These are phyloP conservation scores for Poterioochromonas sp. DNA, from an alignment of 352 stramenopile species.

Conservation along the genomic window DNA sequence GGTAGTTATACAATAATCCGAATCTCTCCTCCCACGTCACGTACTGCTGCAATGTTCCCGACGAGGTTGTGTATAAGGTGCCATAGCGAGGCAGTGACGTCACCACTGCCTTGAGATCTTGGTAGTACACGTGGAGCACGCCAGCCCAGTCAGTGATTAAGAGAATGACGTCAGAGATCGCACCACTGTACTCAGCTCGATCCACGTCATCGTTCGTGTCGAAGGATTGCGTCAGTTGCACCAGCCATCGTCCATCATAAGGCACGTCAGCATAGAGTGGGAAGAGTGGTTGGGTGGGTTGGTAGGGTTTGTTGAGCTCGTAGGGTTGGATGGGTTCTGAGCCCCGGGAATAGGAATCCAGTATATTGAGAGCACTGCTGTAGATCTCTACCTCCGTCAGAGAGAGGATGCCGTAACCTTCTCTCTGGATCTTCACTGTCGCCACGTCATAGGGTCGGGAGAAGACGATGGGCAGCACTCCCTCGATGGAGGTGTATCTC, in stretches of 20 bases:
- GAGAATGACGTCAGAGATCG: not conserved
- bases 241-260: not conserved
- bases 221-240: not conserved
- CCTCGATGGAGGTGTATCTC: not conserved
- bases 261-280: not conserved
- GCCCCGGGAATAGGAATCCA: not conserved
- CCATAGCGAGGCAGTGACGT: slow-evolving; percentile 1
- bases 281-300: not conserved
- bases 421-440: not conserved
- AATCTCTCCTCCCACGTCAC: not conserved
- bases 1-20: not conserved
- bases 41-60: not conserved
- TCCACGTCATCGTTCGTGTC: not conserved
- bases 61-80: not conserved
- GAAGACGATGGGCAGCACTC: not conserved
- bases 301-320: not conserved
- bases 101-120: not conserved
- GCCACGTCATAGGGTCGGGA: not conserved
- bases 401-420: not conserved
- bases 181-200: not conserved
- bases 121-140: not conserved
- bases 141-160: slow-evolving; percentile 12
- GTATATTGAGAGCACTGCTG: not conserved
- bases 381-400: slow-evolving; percentile 22
- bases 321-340: not conserved